Percentiles rank a stretch among this genome's conserved stretches.
Evolutionary conservation across 768 basidiomycete species (phyloP).

Genomic region (Bullera alba): DNA sequence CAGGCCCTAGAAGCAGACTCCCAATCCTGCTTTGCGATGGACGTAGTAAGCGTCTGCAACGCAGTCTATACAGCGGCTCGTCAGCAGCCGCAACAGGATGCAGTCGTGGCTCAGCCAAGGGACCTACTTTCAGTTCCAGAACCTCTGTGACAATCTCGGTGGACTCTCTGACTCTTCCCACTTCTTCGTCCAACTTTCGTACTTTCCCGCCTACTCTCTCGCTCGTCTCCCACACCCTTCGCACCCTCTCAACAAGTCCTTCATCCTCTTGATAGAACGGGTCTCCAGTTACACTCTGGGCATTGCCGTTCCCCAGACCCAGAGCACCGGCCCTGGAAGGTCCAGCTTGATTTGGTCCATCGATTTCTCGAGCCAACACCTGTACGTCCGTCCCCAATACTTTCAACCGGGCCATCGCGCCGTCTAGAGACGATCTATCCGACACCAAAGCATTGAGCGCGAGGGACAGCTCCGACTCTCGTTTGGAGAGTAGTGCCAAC

Average conservation of each 20-base stretch:
- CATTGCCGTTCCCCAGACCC: not conserved
- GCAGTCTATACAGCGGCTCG: slow-evolving; percentile 59
- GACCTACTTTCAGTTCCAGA: slow-evolving; percentile 81
- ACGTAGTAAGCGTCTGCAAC: slow-evolving; percentile 53
- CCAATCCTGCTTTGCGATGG: slow-evolving; percentile 83
- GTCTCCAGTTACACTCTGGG: slow-evolving; percentile 55
- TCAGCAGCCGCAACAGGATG: not conserved
- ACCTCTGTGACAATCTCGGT: slow-evolving; percentile 87
- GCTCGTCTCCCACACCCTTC: slow-evolving; percentile 44
- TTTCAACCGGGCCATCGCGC: slow-evolving; percentile 22
- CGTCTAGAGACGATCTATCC: slow-evolving; percentile 59
- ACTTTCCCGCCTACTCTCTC: slow-evolving; percentile 90
- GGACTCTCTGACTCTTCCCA: slow-evolving; percentile 79
- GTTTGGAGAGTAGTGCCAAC: slow-evolving; percentile 54
- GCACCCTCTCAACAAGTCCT: slow-evolving; percentile 42
- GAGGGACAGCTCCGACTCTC: slow-evolving; percentile 68
- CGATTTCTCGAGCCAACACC: slow-evolving; percentile 53
- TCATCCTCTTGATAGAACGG: slow-evolving; percentile 52
- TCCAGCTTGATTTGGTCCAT: slow-evolving; percentile 51
- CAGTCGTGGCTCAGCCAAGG: not conserved
- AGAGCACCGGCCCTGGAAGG: slow-evolving; percentile 53
- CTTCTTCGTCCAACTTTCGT: slow-evolving; percentile 81
- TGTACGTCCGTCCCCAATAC: slow-evolving; percentile 25
- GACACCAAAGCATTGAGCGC: slow-evolving; percentile 66
- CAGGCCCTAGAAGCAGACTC: slow-evolving; percentile 88